These are phyloP conservation scores for Cyclotella atomus DNA, from an alignment of 108 stramenopile genomes.

Conservation along the genomic window DNA sequence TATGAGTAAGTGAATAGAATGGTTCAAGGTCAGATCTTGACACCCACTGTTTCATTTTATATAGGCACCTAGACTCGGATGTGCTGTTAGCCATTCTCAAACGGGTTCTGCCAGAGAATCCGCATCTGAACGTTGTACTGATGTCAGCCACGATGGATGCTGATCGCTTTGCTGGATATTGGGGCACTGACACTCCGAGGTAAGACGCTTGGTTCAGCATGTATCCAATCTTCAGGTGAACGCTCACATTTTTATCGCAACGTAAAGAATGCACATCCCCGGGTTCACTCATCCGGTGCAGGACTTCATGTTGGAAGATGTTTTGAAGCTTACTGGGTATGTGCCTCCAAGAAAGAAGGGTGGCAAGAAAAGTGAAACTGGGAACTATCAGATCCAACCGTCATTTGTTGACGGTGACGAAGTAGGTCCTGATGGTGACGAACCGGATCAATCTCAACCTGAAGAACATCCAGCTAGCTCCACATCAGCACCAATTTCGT, in stretches of 20 bases:
- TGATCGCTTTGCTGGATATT: constrained; percentile 84
- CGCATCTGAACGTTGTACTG: constrained; percentile 49
- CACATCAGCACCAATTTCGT: constrained; percentile 26
- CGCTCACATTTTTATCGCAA: background rate
- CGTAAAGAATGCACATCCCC: constrained; percentile 82
- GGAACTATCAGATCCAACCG: constrained; percentile 67
- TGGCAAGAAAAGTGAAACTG: constrained; percentile 76
- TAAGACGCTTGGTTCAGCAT: background rate
- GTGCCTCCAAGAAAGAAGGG: constrained; percentile 75
- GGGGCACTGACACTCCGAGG: constrained; percentile 65
- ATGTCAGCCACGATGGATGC: constrained; percentile 93
- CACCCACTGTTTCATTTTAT: too few species aligned
- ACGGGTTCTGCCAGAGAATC: constrained; percentile 25
- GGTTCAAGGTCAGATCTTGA: too few species aligned
- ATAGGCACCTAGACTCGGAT: constrained; percentile 78
- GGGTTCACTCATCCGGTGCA: constrained; percentile 94
- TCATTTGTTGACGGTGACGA: constrained; percentile 57
- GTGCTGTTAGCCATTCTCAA: constrained; percentile 70
- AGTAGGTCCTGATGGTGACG: constrained; percentile 46
- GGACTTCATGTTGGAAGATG: constrained; percentile 91
- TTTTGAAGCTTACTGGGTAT: constrained; percentile 76
- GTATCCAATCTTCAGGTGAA: background rate
- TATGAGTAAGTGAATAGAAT: too few species aligned
- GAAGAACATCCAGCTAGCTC: constrained; percentile 15
- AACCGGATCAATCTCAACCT: constrained; percentile 25